phyloP scores from a whole-genome alignment of 495 filamentous ascomycete species.

The Clohesyomyces aquaticus region DNA sequence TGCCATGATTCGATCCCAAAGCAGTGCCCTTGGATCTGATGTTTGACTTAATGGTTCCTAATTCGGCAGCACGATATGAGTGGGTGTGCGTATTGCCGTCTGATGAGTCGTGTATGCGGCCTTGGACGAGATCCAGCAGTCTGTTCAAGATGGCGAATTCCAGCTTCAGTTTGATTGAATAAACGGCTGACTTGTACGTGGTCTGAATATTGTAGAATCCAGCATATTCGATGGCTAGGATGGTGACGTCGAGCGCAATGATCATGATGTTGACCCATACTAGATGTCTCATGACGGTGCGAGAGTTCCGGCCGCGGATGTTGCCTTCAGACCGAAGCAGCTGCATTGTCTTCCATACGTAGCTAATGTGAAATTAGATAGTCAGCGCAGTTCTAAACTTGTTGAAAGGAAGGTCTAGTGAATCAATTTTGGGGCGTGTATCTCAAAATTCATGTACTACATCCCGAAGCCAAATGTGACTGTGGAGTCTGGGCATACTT shows the following conservation, averaged over 20 bases:
- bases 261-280: slow-evolving; percentile 42
- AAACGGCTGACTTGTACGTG: slow-evolving; percentile 46
- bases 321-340: slow-evolving; percentile 21
- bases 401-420: too few species aligned
- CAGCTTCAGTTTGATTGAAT: slow-evolving; percentile 48
- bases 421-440: too few species aligned
- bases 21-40: background rate
- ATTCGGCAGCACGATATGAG: background rate
- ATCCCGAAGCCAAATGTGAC: too few species aligned
- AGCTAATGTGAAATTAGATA: too few species aligned
- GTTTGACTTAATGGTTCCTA: background rate
- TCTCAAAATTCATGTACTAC: too few species aligned
- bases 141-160: slow-evolving; percentile 50
- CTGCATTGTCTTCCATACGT: slow-evolving; percentile 22
- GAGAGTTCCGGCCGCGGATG: slow-evolving; percentile 13
- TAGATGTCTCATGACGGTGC: slow-evolving; percentile 33
- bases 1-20: too few species aligned
- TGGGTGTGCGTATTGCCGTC: slow-evolving; percentile 4
- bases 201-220: slow-evolving; percentile 42
- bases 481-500: too few species aligned
- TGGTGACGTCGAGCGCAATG: slow-evolving; percentile 38
- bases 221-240: slow-evolving; percentile 40
- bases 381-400: too few species aligned
- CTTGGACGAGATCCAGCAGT: slow-evolving; percentile 30
- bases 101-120: slow-evolving; percentile 15